Conservation (phyloP, 2,329 filamentous ascomycete species). For the Colletotrichum higginsianum region DNA sequence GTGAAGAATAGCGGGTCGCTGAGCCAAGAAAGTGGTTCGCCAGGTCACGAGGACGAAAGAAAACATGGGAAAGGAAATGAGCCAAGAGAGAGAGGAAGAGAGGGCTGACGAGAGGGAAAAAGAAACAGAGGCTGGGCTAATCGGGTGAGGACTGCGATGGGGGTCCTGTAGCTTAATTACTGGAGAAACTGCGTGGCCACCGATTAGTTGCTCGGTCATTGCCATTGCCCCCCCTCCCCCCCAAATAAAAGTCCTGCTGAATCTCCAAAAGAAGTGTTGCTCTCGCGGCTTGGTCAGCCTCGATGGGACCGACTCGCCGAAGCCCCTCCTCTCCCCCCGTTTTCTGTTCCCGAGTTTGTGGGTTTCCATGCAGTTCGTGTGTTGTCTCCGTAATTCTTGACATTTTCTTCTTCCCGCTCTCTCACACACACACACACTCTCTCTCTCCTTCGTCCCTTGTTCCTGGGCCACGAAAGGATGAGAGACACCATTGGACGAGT, state of each 20-base stretch:
- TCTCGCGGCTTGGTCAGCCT: too few species aligned
- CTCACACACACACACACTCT: neutral
- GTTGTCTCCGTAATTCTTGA: neutral
- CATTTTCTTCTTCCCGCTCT: neutral
- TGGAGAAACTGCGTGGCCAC: neutral
- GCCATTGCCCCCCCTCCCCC: neutral
- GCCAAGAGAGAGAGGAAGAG: neutral
- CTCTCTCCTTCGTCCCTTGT: neutral
- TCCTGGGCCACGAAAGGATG: neutral
- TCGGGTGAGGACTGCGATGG: neutral
- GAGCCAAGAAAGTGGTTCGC: too few species aligned
- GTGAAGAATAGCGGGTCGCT: neutral
- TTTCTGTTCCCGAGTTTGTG: too few species aligned
- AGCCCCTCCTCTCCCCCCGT: too few species aligned
- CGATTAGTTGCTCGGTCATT: neutral
- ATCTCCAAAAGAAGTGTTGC: too few species aligned
- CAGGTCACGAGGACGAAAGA: too few species aligned
- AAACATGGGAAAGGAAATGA: neutral
- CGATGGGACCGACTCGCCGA: too few species aligned
- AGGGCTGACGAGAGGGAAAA: neutral
- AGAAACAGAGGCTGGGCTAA: neutral
- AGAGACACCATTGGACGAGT: neutral
- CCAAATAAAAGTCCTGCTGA: too few species aligned
- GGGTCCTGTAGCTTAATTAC: slow-evolving; percentile 16
- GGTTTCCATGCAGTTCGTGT: too few species aligned